A percentile compares a stretch with the other conserved stretches of the same genome.
Evolutionary conservation across 164 flowering plant species (phyloP).

Genomic region (Magnolia changhungtana): DNA sequence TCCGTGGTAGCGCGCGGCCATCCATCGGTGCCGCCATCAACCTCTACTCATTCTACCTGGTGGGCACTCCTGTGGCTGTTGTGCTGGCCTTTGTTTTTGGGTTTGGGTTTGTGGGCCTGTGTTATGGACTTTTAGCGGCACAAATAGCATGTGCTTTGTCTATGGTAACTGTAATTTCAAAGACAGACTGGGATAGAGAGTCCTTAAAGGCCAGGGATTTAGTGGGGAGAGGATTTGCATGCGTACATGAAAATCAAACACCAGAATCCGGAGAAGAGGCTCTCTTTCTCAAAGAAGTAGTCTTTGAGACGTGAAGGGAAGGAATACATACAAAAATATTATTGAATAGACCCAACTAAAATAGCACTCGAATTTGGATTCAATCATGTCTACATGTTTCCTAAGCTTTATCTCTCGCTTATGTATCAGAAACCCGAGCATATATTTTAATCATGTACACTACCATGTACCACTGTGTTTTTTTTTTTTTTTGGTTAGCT

Average conservation of each 20-base stretch:
- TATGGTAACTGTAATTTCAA: conserved; percentile 47
- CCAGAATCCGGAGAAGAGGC: conserved; percentile 31
- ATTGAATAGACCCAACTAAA: conserved; percentile 1
- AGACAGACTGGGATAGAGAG: conserved; percentile 80
- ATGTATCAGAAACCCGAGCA: not conserved
- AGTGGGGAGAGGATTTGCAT: conserved; percentile 32
- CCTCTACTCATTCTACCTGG: conserved; percentile 78
- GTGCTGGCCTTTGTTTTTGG: conserved; percentile 46
- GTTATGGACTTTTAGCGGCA: conserved; percentile 87
- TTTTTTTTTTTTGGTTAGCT: too few relatives aligned
- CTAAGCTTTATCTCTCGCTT: conserved; percentile 1
- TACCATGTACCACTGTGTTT: not conserved
- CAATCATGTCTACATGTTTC: not conserved
- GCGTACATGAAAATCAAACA: conserved; percentile 21
- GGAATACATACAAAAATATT: not conserved
- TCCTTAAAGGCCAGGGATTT: conserved; percentile 55
- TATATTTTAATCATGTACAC: not conserved
- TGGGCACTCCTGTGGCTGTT: conserved; percentile 77
- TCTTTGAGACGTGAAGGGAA: conserved; percentile 13
- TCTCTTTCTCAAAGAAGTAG: conserved; percentile 22
- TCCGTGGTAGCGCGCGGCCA: conserved; percentile 84
- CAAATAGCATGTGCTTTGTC: conserved; percentile 68
- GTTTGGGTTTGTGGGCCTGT: conserved; percentile 71
- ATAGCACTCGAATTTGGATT: not conserved
- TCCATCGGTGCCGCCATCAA: conserved; percentile 64